Conservation (phyloP, 441 rosid species). For the Populus hybrid region DNA sequence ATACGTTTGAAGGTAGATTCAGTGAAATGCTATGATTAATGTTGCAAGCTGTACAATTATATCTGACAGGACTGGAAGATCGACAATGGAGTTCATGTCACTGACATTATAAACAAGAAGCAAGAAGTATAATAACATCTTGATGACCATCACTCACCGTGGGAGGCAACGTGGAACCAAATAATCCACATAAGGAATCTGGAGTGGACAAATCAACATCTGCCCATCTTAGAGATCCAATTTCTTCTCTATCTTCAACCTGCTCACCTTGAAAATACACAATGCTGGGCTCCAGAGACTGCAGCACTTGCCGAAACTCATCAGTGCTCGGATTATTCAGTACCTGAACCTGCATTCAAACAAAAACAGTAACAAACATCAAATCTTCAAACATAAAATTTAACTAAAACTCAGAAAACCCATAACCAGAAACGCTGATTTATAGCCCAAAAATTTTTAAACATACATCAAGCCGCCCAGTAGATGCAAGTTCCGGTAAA, state of each 20-base stretch:
- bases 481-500: constrained; percentile 76
- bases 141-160: constrained; percentile 54
- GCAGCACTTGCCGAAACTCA: constrained; percentile 61
- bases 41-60: not conserved
- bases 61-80: not conserved
- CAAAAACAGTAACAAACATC: not conserved
- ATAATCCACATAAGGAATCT: constrained; percentile 59
- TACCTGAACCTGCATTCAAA: constrained; percentile 67
- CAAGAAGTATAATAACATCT: not conserved
- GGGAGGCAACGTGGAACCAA: constrained; percentile 73
- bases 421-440: not conserved
- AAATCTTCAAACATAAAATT: not conserved
- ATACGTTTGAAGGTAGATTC: constrained; percentile 5
- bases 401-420: not conserved
- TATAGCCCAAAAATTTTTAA: constrained; percentile 4
- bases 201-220: constrained; percentile 66
- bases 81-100: not conserved
- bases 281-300: constrained; percentile 57
- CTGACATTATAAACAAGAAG: constrained; percentile 1
- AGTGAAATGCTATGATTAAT: not conserved
- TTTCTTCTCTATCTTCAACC: constrained; percentile 57
- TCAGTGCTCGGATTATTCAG: constrained; percentile 64
- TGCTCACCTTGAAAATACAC: constrained; percentile 85
- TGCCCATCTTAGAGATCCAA: constrained; percentile 64
- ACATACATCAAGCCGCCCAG: constrained; percentile 82